phyloP scores from a whole-genome alignment of 2,329 filamentous ascomycete genomes.

The Xylariales sp. region DNA sequence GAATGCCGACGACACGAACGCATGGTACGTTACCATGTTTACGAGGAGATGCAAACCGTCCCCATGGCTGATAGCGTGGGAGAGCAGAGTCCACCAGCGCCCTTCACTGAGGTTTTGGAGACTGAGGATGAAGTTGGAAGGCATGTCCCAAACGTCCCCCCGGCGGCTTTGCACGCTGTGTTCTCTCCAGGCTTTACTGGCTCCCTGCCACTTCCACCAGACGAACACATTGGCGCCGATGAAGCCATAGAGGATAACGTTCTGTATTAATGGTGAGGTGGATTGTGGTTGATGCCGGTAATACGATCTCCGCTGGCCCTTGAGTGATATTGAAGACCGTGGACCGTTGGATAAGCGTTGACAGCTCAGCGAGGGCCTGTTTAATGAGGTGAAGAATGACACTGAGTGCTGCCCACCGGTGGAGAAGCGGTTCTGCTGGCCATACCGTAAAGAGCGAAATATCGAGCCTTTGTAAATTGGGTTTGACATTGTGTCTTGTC shows the following conservation, averaged over 20 bases:
- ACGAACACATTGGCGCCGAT: conserved; percentile 9
- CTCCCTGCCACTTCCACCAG: conserved; percentile 7
- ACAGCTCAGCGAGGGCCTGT: too few species aligned
- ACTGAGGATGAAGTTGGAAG: conserved; percentile 17
- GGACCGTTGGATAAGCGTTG: too few species aligned
- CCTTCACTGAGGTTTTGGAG: conserved; percentile 15
- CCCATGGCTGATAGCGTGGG: conserved; percentile 18
- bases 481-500: too few species aligned
- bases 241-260: conserved; percentile 5
- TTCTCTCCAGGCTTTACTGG: too few species aligned
- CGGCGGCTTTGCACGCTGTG: not conserved
- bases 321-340: too few species aligned
- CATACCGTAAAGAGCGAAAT: too few species aligned
- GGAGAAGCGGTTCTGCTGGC: too few species aligned
- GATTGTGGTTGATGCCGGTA: not conserved
- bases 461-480: too few species aligned
- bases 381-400: too few species aligned
- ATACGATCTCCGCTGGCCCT: too few species aligned
- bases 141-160: conserved; percentile 11
- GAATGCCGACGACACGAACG: conserved; percentile 11
- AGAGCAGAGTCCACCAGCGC: conserved; percentile 20
- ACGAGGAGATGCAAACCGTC: conserved; percentile 14
- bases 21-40: conserved; percentile 19
- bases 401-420: too few species aligned
- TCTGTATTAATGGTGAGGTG: not conserved